Conservation (phyloP, 2,329 filamentous ascomycete species). For the Epichloe sibirici region DNA sequence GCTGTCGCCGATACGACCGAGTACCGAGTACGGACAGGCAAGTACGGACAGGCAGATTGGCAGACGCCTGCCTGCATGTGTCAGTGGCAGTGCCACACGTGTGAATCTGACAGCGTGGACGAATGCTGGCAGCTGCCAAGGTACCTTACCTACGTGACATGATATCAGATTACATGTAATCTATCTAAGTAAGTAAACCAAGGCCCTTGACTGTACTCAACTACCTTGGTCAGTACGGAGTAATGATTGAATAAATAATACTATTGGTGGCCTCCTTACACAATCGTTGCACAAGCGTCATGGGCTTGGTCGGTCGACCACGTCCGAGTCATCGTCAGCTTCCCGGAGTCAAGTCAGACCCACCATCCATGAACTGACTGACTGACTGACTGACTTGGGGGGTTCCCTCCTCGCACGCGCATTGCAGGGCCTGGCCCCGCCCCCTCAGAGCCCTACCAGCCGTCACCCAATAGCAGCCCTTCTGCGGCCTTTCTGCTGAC, state of each 20-base stretch:
- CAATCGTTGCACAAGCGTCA: no score
- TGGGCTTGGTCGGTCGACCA: neutral
- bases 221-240: no score
- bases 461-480: neutral
- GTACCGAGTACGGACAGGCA: neutral
- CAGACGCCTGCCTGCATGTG: neutral
- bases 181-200: no score
- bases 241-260: no score
- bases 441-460: neutral
- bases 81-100: neutral
- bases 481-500: conserved; percentile 9
- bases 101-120: neutral
- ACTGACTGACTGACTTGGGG: neutral
- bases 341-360: neutral
- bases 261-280: no score
- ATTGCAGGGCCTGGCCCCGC: neutral
- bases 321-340: neutral
- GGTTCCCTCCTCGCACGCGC: neutral
- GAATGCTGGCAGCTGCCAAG: neutral
- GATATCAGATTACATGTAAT: neutral
- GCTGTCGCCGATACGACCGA: no score
- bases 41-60: no score
- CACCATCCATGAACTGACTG: neutral
- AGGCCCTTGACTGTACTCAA: no score
- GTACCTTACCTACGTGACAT: neutral